These are phyloP conservation scores for Termitomyces titanicus DNA, from an alignment of 768 basidiomycete species.

Conservation along the genomic window DNA sequence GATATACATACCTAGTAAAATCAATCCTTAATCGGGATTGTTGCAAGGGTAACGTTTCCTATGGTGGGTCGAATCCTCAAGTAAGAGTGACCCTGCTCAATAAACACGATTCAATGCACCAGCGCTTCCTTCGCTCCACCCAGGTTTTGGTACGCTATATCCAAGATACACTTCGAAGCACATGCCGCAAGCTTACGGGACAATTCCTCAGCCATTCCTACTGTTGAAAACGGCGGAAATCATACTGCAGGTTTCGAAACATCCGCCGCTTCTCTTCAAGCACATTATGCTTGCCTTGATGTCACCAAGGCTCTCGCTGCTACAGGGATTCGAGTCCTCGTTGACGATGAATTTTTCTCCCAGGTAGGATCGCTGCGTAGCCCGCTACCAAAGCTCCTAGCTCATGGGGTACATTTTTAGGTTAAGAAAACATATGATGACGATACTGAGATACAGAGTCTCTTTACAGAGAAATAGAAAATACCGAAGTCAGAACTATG, in stretches of 20 bases:
- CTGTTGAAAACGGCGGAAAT: constrained; percentile 66
- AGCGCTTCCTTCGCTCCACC: constrained; percentile 69
- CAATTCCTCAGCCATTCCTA: constrained; percentile 62
- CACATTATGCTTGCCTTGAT: constrained; percentile 66
- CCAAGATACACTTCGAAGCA: background rate
- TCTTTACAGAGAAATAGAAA: constrained; percentile 39
- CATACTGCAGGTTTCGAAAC: constrained; percentile 67
- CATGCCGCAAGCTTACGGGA: background rate
- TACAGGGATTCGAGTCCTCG: constrained; percentile 62
- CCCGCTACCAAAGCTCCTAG: background rate
- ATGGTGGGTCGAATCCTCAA: constrained; percentile 40
- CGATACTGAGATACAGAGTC: background rate
- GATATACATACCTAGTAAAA: background rate
- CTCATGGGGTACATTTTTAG: background rate
- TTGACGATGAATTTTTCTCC: constrained; percentile 60
- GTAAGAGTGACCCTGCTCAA: background rate
- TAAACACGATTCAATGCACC: background rate
- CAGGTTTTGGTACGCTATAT: constrained; percentile 55
- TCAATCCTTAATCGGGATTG: background rate
- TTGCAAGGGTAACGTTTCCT: constrained; percentile 67
- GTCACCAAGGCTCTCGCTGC: constrained; percentile 71
- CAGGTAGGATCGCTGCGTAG: background rate
- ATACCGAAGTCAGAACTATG: constrained; percentile 8
- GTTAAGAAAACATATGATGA: constrained; percentile 4
- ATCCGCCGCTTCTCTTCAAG: constrained; percentile 53